Base-by-base conservation (phyloP, 176 grass and related monocot genomes). In the Areca catechu region DNA sequence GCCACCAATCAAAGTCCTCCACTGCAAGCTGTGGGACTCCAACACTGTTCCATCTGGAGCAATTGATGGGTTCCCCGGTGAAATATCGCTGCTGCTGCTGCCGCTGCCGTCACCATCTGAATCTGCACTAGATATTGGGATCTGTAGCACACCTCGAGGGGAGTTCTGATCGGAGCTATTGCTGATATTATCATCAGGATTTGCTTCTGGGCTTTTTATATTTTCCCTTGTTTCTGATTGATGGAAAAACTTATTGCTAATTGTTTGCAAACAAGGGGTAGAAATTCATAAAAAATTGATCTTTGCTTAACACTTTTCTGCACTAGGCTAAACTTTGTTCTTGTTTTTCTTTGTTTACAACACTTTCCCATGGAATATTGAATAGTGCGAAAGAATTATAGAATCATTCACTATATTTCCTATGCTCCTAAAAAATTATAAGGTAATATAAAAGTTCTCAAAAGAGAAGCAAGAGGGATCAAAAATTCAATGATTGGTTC, bases 1-100 rank as follows among this genome's bases (percentile, higher is more conserved):
- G 12, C 84, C 76, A 3, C 81, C 64, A 37, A 98, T 86, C 73
- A 98, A 59, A 61, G 60, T 85, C 25, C 74, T 78, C 94, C 94
- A 98, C 23, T 89, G 80, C 74, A 77, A 43, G 61, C 53, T 76
- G 5, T 72, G 83, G 54, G 65, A 77, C 25, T 71, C 73, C 66
- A 16, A 43, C 47, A 51, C 51, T 48, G 58, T 27, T 56, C 25
- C 54, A 48, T 61, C 57, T 18, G 22, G 76, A 54, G 53, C 18
- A 25, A 52, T 37, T 4, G 69, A 22, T 63, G 78, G 88, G 71
- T 92, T 81, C 17, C 48, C 27, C 0, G 81, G 81, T 16, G 76
- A 78, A 53, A 69, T 69, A 51, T 78, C 83, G 43, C 66, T 43
- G 34, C 34, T 43, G 30, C 1, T 71, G 62, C 67, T 60, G 68